Percentiles rank a stretch among this genome's conserved stretches.
Evolutionary conservation across 2,329 filamentous ascomycete genomes (phyloP).

Genomic region (Lecanicillium sp.): DNA sequence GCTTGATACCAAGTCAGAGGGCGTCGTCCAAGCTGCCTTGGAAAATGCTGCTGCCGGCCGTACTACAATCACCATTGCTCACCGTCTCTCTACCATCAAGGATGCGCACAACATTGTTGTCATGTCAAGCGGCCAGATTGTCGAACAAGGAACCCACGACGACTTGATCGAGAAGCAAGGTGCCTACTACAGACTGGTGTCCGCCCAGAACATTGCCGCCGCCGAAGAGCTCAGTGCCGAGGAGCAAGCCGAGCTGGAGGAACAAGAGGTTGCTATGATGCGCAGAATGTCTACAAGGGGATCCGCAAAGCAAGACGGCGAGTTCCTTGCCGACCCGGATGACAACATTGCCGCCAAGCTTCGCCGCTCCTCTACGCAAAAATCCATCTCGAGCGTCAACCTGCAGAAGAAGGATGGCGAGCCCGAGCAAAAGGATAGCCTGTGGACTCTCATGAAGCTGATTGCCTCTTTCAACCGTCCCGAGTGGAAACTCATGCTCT

Average conservation of each 20-base stretch:
- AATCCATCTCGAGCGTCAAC: conserved; percentile 63
- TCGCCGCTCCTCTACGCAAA: conserved; percentile 44
- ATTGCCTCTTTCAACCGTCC: conserved; percentile 71
- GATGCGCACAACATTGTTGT: conserved; percentile 95
- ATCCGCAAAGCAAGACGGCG: conserved; percentile 15
- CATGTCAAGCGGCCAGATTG: conserved; percentile 75
- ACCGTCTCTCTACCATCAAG: conserved; percentile 89
- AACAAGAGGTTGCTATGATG: conserved; percentile 45
- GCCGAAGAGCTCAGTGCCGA: conserved; percentile 46
- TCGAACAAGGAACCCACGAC: conserved; percentile 87
- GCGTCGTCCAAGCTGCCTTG: conserved; percentile 85
- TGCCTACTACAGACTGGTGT: conserved; percentile 79
- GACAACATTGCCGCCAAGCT: conserved; percentile 54
- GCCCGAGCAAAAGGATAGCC: conserved; percentile 50
- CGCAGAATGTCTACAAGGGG: conserved; percentile 36
- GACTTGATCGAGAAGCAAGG: conserved; percentile 61
- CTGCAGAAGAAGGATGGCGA: conserved; percentile 48
- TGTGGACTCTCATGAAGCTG: conserved; percentile 71
- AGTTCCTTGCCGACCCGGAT: conserved; percentile 47
- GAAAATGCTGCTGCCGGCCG: conserved; percentile 78
- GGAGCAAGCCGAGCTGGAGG: conserved; percentile 26
- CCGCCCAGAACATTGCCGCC: conserved; percentile 74
- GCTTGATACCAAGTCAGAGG: conserved; percentile 90
- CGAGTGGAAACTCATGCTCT: conserved; percentile 64
- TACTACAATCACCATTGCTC: conserved; percentile 94